Base-by-base conservation (phyloP, 768 basidiomycete genomes). In the Neoboletus brunneissimus region DNA sequence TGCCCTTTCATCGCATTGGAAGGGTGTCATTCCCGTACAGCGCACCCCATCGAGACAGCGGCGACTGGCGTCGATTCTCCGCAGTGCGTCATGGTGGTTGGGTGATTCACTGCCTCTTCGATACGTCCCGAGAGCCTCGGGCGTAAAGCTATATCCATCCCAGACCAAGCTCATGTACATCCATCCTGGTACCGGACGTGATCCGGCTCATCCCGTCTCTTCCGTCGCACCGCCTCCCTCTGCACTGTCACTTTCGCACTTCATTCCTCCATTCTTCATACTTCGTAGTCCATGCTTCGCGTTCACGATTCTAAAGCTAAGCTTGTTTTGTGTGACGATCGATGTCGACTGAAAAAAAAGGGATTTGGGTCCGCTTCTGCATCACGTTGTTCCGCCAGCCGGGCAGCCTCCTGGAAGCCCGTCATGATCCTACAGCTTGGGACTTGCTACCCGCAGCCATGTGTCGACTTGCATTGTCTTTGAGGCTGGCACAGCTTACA, bases 391-490 rank as follows among this genome's bases (percentile, higher is more conserved):
- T 65, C 64, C 58, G 65, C 34, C 32, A 38, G 15, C 54, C 56
- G 53, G 58, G 42, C 29, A 51, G 35, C 42, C 45, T 53, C 34
- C 41, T 55, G 64, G 60, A 54, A 22, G 61, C 37, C 64, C 64
- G 64, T 60, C 51, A 23, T 67, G 65, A 60, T 64, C 57, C 61
- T 60, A 64, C 61, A 65, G 61, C 37, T 56, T 57, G 62, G 48
- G n/a, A 31, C 20, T 13, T n/a, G 44, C 45, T 34, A 27, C 43
- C 56, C 38, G 58, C 43, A 25, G 31, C 25, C 52, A 29, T 25
- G n/a, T 5, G 16, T 6, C n/a, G 20, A 11, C 59, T 49, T 53
- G 54, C 54, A 31, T 66, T 56, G 57, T 64, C 13, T 47, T 18
- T n/a, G n/a, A n/a, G n/a, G n/a, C n/a, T n/a, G 29, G 34, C 56